Evolutionary conservation across 2,329 filamentous ascomycete species (phyloP).

Genomic region (Metarhizium anisopliae): DNA sequence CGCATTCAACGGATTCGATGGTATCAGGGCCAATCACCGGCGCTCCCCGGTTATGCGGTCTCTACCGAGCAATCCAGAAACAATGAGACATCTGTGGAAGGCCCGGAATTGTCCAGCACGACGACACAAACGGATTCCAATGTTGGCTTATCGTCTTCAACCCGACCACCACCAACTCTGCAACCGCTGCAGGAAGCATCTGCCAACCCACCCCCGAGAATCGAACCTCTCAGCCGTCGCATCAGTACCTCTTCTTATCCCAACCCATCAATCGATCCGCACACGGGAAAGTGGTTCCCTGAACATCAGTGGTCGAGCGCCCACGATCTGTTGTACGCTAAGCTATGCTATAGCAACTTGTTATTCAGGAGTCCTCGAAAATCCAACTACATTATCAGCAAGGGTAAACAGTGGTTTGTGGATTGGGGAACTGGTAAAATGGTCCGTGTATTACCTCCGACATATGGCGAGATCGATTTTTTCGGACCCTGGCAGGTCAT

Average conservation of each 20-base stretch:
- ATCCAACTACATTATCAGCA: conserved; percentile 46
- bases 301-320: conserved; percentile 44
- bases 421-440: conserved; percentile 50
- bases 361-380: conserved; percentile 48
- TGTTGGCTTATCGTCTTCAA: conserved; percentile 3
- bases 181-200: conserved; percentile 6
- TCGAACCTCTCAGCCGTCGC: conserved; percentile 24
- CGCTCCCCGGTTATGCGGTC: conserved; percentile 9
- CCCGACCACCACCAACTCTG: conserved; percentile 6
- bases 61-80: neutral
- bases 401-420: conserved; percentile 49
- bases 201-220: conserved; percentile 17
- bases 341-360: conserved; percentile 50
- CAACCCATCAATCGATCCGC: conserved; percentile 35
- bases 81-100: conserved; percentile 2
- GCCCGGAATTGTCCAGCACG: neutral
- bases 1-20: conserved; percentile 45
- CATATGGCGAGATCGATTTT: conserved; percentile 42
- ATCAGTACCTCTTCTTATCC: conserved; percentile 36
- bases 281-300: conserved; percentile 48
- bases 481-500: conserved; percentile 42
- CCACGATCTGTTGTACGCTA: conserved; percentile 51
- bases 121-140: neutral
- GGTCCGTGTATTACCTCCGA: conserved; percentile 43
- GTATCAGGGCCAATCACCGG: conserved; percentile 32